Evolutionary conservation across 2,329 filamentous ascomycete species (phyloP).

Genomic region (Xylariaceae sp.): DNA sequence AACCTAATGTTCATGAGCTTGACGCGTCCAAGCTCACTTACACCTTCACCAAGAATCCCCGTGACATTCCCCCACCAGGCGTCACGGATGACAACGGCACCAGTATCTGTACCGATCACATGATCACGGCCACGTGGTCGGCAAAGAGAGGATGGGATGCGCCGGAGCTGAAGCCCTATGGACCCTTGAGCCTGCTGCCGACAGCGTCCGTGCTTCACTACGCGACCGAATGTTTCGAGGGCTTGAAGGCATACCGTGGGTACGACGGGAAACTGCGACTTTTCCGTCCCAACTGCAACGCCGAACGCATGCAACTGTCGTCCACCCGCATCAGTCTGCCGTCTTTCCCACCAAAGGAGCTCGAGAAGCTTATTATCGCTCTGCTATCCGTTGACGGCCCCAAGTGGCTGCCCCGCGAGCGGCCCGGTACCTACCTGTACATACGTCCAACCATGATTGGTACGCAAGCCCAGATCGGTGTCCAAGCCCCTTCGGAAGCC

Average conservation of each 20-base stretch:
- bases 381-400: constrained; percentile 67
- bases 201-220: constrained; percentile 68
- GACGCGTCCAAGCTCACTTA: constrained; percentile 58
- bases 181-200: constrained; percentile 61
- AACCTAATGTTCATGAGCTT: constrained; percentile 51
- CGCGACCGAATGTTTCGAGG: constrained; percentile 73
- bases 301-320: constrained; percentile 47
- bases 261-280: constrained; percentile 59
- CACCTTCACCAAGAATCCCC: constrained; percentile 34
- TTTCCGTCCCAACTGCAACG: constrained; percentile 61
- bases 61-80: constrained; percentile 29
- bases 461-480: constrained; percentile 72
- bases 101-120: constrained; percentile 75
- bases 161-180: constrained; percentile 61
- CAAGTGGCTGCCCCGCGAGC: constrained; percentile 71
- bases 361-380: constrained; percentile 59
- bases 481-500: constrained; percentile 75
- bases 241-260: constrained; percentile 66
- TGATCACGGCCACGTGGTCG: constrained; percentile 65
- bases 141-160: constrained; percentile 56
- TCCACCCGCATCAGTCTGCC: constrained; percentile 58
- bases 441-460: constrained; percentile 83
- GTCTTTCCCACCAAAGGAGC: constrained; percentile 54
- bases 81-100: constrained; percentile 34
- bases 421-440: constrained; percentile 70